Conservation (phyloP, 176 grass and related monocot genomes). For the Oryza rufipogon region DNA sequence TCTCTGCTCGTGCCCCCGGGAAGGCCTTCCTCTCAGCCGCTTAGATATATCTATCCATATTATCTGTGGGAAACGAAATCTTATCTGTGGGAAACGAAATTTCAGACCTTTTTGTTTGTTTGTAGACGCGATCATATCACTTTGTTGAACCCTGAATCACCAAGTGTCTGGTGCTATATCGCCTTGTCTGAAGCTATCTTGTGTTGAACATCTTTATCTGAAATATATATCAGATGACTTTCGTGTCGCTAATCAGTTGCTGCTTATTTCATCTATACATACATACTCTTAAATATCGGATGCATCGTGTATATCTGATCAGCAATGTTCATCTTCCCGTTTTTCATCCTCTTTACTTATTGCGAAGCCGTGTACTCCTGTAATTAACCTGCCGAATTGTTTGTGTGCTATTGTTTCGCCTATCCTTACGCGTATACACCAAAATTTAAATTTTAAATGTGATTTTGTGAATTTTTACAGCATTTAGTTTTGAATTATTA, state of each 20-base stretch:
- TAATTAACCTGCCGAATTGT: too few relatives aligned
- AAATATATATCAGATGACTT: background rate
- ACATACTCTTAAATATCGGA: too few relatives aligned
- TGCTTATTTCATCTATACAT: background rate
- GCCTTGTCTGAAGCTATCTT: slow-evolving; percentile 31
- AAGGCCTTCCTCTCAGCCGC: slow-evolving; percentile 47
- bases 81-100: background rate
- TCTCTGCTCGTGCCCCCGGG: slow-evolving; percentile 41
- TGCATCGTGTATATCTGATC: too few relatives aligned
- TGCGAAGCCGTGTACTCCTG: too few relatives aligned
- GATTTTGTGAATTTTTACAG: too few relatives aligned
- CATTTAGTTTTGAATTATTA: too few relatives aligned
- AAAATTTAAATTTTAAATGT: too few relatives aligned
- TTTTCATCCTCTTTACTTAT: too few relatives aligned
- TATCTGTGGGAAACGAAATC: background rate
- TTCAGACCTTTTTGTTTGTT: background rate
- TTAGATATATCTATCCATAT: slow-evolving; percentile 3
- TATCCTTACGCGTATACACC: too few relatives aligned
- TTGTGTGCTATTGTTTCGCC: too few relatives aligned
- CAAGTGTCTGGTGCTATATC: slow-evolving; percentile 32
- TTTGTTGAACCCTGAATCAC: slow-evolving; percentile 11
- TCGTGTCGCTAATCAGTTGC: background rate
- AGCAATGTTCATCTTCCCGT: too few relatives aligned
- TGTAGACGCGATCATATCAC: slow-evolving; percentile 7
- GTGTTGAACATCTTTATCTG: slow-evolving; percentile 22